Evolutionary conservation across 192 early-diverging fungal species (phyloP).

Genomic region (Dimargaris xerosporica): DNA sequence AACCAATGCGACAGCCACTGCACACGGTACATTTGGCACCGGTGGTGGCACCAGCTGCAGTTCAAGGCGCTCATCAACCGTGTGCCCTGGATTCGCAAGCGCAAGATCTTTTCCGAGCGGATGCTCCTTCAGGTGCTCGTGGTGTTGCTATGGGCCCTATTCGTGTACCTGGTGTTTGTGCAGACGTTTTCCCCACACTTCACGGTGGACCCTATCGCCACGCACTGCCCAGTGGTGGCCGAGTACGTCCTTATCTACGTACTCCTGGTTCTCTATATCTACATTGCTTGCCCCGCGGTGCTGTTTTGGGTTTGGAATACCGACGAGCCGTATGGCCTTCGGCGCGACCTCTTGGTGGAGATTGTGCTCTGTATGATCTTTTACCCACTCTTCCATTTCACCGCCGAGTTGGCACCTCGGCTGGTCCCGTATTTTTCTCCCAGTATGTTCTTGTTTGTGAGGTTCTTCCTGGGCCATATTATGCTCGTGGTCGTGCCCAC

Average conservation of each 20-base stretch:
- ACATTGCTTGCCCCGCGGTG: not conserved
- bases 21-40: not conserved
- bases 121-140: not conserved
- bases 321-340: slow-evolving; percentile 9
- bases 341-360: slow-evolving; percentile 1
- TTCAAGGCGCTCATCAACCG: slow-evolving; percentile 4
- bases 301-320: slow-evolving; percentile 9
- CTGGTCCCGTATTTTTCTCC: not conserved
- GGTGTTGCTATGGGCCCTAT: slow-evolving; percentile 2
- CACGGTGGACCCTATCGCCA: not conserved
- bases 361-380: not conserved
- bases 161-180: slow-evolving; percentile 12
- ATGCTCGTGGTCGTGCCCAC: slow-evolving; percentile 5
- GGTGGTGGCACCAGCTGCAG: not conserved
- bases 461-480: not conserved
- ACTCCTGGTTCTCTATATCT: slow-evolving; percentile 1
- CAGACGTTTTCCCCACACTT: slow-evolving; percentile 8
- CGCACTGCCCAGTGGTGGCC: not conserved
- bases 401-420: too few relatives aligned
- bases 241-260: not conserved
- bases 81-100: slow-evolving; percentile 9
- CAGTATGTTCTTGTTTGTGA: slow-evolving; percentile 5
- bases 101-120: slow-evolving; percentile 2
- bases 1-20: not conserved
- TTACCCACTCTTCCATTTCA: not conserved